Conservation (phyloP, 257 asterid genomes). For the Nicotiana obtusifolia region DNA sequence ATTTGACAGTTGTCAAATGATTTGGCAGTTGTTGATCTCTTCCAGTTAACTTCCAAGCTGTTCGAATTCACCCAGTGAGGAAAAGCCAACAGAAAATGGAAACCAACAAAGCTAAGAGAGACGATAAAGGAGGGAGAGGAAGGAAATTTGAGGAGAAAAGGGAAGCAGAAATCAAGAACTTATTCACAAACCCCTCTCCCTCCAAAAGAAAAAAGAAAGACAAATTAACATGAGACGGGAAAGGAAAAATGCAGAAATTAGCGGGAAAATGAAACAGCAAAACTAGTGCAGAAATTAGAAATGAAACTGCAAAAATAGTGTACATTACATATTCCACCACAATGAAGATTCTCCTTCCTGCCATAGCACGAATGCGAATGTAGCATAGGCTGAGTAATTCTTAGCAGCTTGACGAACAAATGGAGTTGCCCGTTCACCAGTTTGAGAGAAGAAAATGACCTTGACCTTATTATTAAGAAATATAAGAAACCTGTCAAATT, state of each 20-base stretch:
- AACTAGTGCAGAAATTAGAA: neutral
- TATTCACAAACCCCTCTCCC: neutral
- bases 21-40: neutral
- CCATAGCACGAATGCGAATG: constrained; percentile 75
- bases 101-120: neutral
- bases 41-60: neutral
- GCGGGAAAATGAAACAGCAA: neutral
- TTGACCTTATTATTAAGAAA: constrained; percentile 50
- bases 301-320: neutral
- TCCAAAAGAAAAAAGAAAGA: neutral
- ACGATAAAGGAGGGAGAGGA: neutral
- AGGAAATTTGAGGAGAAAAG: neutral
- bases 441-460: constrained; percentile 79
- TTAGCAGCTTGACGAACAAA: constrained; percentile 78
- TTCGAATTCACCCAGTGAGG: neutral
- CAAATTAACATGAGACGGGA: neutral
- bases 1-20: neutral
- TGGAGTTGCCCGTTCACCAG: constrained; percentile 97
- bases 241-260: neutral
- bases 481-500: constrained; percentile 8
- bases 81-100: neutral
- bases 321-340: constrained; percentile 88
- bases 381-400: constrained; percentile 60
- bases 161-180: neutral
- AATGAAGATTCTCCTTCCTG: constrained; percentile 68